phyloP scores from a whole-genome alignment of 495 filamentous ascomycete species.

The Venustampulla echinocandica region DNA sequence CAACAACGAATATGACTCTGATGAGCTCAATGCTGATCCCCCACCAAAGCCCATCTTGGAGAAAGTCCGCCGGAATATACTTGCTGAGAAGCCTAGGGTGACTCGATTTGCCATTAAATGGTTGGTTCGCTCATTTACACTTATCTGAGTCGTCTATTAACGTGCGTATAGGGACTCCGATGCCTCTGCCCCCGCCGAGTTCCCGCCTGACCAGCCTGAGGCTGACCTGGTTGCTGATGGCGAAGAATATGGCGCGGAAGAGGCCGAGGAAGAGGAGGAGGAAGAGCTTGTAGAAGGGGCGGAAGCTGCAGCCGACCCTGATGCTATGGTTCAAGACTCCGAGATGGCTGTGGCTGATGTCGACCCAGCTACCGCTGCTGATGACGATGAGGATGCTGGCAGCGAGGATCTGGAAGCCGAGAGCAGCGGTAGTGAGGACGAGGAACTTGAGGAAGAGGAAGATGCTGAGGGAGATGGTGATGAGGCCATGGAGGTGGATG shows the following conservation, averaged over 20 bases:
- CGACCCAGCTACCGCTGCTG: slow-evolving; percentile 35
- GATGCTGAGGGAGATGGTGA: slow-evolving; percentile 53
- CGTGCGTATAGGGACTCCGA: slow-evolving; percentile 90
- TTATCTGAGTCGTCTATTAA: no score
- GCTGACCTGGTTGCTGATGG: slow-evolving; percentile 82
- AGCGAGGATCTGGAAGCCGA: slow-evolving; percentile 96
- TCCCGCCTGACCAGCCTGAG: slow-evolving; percentile 94
- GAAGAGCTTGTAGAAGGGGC: slow-evolving; percentile 39
- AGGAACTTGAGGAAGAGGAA: slow-evolving; percentile 71
- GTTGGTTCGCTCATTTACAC: slow-evolving; percentile 38
- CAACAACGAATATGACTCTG: slow-evolving; percentile 94
- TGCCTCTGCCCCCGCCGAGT: slow-evolving; percentile 89
- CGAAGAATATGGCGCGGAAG: slow-evolving; percentile 82
- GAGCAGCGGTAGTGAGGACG: slow-evolving; percentile 78
- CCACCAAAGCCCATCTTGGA: slow-evolving; percentile 88
- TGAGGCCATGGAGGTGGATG: slow-evolving; percentile 79
- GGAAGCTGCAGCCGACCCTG: slow-evolving; percentile 30
- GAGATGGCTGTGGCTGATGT: slow-evolving; percentile 73
- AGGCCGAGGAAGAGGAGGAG: slow-evolving; percentile 58
- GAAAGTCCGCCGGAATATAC: slow-evolving; percentile 79
- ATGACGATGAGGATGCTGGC: slow-evolving; percentile 75
- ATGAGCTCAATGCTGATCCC: slow-evolving; percentile 78
- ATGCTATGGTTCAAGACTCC: slow-evolving; percentile 53
- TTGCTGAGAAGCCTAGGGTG: slow-evolving; percentile 94
- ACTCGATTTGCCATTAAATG: slow-evolving; percentile 99